Evolutionary conservation across 2,329 filamentous ascomycete genomes (phyloP).

Genomic region (Paraphoma chrysanthemicola): DNA sequence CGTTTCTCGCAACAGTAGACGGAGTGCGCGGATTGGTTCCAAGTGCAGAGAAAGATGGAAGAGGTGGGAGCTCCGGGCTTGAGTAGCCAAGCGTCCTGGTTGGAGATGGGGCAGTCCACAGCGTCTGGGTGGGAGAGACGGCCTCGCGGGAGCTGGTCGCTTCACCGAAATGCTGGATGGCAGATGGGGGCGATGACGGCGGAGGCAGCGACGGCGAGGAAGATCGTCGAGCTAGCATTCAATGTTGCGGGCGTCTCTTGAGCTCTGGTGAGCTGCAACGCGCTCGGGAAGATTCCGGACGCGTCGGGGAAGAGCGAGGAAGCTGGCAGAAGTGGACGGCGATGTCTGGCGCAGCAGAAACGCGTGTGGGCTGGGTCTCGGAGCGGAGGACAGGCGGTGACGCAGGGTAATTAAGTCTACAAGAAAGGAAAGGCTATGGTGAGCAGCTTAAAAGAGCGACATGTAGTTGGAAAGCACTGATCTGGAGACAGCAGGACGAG

Average conservation of each 20-base stretch:
- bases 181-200: conserved; percentile 46
- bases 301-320: conserved; percentile 21
- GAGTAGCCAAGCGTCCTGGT: conserved; percentile 50
- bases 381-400: conserved; percentile 27
- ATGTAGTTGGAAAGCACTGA: conserved; percentile 40
- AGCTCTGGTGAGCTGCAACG: conserved; percentile 25
- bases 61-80: conserved; percentile 50
- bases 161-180: conserved; percentile 31
- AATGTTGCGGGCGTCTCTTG: conserved; percentile 32
- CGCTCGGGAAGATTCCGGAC: conserved; percentile 27
- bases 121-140: conserved; percentile 43
- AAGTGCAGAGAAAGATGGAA: conserved; percentile 42
- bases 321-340: conserved; percentile 11
- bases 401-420: conserved; percentile 40
- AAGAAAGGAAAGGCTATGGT: conserved; percentile 42
- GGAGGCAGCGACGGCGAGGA: conserved; percentile 40
- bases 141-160: conserved; percentile 32
- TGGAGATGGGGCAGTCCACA: conserved; percentile 50
- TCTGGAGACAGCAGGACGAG: conserved; percentile 35
- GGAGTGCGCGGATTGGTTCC: conserved; percentile 43
- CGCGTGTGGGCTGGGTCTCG: conserved; percentile 17
- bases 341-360: conserved; percentile 8
- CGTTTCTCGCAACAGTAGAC: conserved; percentile 41
- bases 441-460: conserved; percentile 47
- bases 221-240: conserved; percentile 50